These are phyloP conservation scores for Monosporascus sp. DNA, from an alignment of 2,329 filamentous ascomycete genomes.

Conservation along the genomic window DNA sequence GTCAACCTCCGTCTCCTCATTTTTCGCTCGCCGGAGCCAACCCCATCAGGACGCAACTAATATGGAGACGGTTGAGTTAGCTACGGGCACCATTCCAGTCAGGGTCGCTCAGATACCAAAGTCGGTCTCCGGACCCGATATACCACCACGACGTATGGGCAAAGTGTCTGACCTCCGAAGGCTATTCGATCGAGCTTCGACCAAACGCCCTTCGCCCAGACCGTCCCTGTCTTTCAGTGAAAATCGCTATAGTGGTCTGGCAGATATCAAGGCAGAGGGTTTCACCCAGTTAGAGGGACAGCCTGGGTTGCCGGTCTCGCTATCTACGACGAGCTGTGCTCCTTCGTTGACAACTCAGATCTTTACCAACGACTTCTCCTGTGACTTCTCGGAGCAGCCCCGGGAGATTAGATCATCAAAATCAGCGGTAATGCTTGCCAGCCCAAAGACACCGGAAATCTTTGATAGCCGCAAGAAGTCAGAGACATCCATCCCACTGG, in stretches of 20 bases:
- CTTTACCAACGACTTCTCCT: slow-evolving; percentile 22
- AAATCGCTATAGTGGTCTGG: slow-evolving; percentile 4
- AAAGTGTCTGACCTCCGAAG: slow-evolving; percentile 26
- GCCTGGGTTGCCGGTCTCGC: not conserved
- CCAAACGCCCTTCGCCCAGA: slow-evolving; percentile 10
- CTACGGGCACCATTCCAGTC: not conserved
- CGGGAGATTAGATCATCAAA: not conserved
- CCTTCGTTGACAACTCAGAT: slow-evolving; percentile 25
- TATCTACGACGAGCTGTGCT: slow-evolving; percentile 12
- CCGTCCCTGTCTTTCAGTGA: slow-evolving; percentile 18
- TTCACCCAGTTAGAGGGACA: not conserved
- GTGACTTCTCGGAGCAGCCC: slow-evolving; percentile 14
- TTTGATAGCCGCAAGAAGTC: slow-evolving; percentile 1
- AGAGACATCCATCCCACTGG: slow-evolving; percentile 5
- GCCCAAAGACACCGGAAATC: not conserved
- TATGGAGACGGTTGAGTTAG: not conserved
- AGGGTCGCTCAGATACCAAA: not conserved
- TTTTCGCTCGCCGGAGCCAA: not conserved
- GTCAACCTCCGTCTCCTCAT: not conserved
- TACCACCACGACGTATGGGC: slow-evolving; percentile 5
- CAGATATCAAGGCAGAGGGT: slow-evolving; percentile 5
- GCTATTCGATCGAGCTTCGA: slow-evolving; percentile 22
- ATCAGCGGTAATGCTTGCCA: not conserved
- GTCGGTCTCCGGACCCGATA: slow-evolving; percentile 2
- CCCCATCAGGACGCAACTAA: not conserved